These are phyloP conservation scores for Saturnispora hagleri DNA, from an alignment of 805 yeast genomes.

Conservation along the genomic window DNA sequence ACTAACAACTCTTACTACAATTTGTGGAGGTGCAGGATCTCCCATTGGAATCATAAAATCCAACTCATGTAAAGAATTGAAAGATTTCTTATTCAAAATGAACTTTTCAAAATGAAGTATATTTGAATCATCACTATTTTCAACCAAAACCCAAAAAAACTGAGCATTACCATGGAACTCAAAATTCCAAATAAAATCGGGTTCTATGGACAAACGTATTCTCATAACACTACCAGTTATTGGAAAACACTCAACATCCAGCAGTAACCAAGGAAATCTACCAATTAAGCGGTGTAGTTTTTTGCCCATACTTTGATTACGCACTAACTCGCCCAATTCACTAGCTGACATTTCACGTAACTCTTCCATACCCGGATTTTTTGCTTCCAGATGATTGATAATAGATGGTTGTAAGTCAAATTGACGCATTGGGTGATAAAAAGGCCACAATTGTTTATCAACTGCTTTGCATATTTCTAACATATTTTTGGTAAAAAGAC, in stretches of 20 bases:
- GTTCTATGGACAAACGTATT: constrained; percentile 56
- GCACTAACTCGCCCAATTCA: constrained; percentile 87
- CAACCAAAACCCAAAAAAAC: constrained; percentile 88
- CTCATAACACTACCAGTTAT: constrained; percentile 81
- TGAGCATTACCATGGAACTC: constrained; percentile 75
- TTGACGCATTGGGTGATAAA: constrained; percentile 82
- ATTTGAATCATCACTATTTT: constrained; percentile 65
- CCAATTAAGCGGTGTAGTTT: constrained; percentile 51
- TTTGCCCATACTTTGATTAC: constrained; percentile 66
- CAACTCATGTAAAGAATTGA: constrained; percentile 52
- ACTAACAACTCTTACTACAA: constrained; percentile 68
- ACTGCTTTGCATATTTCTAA: constrained; percentile 79
- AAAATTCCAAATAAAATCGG: constrained; percentile 83
- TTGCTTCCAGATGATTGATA: constrained; percentile 49
- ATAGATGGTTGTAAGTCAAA: constrained; percentile 71
- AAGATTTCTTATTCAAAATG: constrained; percentile 50
- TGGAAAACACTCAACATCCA: constrained; percentile 81
- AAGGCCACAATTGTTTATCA: constrained; percentile 80
- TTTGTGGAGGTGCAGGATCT: constrained; percentile 86
- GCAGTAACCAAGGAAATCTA: constrained; percentile 64
- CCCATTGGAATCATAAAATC: constrained; percentile 89
- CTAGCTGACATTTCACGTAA: constrained; percentile 62
- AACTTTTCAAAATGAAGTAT: constrained; percentile 79
- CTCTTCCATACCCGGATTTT: constrained; percentile 59
- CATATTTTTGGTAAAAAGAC: constrained; percentile 62